Evolutionary conservation across 148 eudicot species (phyloP), one percentile per base, ranked within the genome.

Genomic region (Vaccinium corymbosum): DNA sequence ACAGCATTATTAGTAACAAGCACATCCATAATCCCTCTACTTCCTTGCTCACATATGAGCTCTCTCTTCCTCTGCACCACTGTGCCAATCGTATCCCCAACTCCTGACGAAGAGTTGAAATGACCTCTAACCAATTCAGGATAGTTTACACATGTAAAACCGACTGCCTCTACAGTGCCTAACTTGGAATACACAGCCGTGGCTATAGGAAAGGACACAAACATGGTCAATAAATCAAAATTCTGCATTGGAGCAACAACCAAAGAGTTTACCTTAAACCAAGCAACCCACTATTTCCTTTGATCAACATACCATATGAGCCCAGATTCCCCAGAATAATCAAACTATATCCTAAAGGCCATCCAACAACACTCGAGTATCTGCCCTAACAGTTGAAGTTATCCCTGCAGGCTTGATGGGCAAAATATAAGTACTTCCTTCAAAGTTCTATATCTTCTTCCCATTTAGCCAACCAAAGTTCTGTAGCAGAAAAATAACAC

Each of bases 371-470:
- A n/a, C 15, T 52, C 29, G 17, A 68, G 49, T 25, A 15, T 32
- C 48, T 50, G 78, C 32, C 17, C 68, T 68, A 76, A 81, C 22
- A 46, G 42, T 49, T 9, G 70, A 51, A 50, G 10, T 25, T 70
- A 12, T 50, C 76, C 61, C 53, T 68, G 62, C 17, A 50, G n/a
- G 13, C 72, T 25, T 20, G 4, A 1, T 1, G 22, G 19, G 16
- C 7, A 15, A 6, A 75, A 48, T 14, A 46, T 17, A 14, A 3
- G 5, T 8, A 48, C 12, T 68, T 81, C 48, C 73, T 25, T 81
- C 52, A 50, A 72, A 22, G 77, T 81, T 70, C 56, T 25, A 50
- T 17, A 81, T 66, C 83, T 64, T 17, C 75, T 38, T 51, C 46
- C 72, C 8, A 81, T 25, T 51, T 48, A 70, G 62, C 77, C 35